phyloP scores from a whole-genome alignment of 805 yeast genomes.

The Kuraishia ogatae region DNA sequence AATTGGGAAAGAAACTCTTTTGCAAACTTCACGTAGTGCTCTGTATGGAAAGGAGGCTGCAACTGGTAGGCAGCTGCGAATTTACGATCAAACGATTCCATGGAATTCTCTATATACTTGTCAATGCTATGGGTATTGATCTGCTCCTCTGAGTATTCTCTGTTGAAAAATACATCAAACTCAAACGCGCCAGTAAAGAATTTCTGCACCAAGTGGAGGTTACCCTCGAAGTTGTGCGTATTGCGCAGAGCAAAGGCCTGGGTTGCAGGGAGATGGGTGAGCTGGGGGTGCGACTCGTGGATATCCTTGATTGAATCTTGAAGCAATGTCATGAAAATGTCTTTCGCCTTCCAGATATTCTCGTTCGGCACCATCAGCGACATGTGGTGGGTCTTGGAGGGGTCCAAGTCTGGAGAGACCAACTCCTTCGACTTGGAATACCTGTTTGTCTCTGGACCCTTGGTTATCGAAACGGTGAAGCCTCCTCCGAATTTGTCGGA shows the following conservation, averaged over 20 bases:
- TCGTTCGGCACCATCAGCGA: conserved; percentile 66
- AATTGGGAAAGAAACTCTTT: conserved; percentile 74
- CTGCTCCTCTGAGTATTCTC: conserved; percentile 30
- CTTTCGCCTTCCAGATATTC: conserved; percentile 70
- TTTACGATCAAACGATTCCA: conserved; percentile 36
- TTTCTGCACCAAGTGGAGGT: conserved; percentile 73
- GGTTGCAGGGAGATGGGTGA: conserved; percentile 31
- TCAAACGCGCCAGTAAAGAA: conserved; percentile 67
- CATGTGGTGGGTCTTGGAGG: conserved; percentile 52
- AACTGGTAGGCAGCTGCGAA: conserved; percentile 45
- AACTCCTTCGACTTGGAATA: conserved; percentile 26
- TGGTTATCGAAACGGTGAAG: conserved; percentile 53
- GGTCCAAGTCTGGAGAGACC: conserved; percentile 39
- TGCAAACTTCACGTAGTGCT: conserved; percentile 48
- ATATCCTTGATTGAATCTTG: conserved; percentile 58
- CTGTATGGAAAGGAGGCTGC: conserved; percentile 41
- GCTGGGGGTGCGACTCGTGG: conserved; percentile 8
- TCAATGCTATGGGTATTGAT: conserved; percentile 30
- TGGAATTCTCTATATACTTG: conserved; percentile 21
- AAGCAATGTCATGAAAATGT: conserved; percentile 59
- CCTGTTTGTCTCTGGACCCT: conserved; percentile 38
- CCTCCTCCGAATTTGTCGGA: conserved; percentile 57
- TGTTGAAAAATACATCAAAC: conserved; percentile 59
- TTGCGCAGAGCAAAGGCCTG: conserved; percentile 51
- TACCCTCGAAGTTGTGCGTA: conserved; percentile 55